Evolutionary conservation across 345 rosid species (phyloP).

Genomic region (Ceriops tagal): DNA sequence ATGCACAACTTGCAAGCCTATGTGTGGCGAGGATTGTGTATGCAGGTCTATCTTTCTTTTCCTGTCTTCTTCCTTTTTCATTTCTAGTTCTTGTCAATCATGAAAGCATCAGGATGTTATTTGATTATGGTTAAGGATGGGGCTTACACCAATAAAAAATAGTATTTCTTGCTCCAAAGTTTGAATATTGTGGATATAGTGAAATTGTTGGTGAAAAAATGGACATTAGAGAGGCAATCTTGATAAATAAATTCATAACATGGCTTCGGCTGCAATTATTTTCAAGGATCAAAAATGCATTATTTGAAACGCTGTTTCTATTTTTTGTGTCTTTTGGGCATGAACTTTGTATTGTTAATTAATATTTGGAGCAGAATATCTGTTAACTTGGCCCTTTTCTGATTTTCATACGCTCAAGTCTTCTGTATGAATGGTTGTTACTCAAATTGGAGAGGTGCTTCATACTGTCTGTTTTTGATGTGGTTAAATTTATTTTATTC

Average conservation of each 20-base stretch:
- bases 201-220: not conserved
- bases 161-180: not conserved
- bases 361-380: not conserved
- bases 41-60: conserved; percentile 58
- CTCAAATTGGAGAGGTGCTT: not conserved
- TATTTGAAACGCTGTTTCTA: not conserved
- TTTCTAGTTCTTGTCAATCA: not conserved
- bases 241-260: not conserved
- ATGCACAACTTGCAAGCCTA: conserved; percentile 72
- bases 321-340: not conserved
- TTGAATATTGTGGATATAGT: not conserved
- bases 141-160: no score
- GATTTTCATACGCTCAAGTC: no score
- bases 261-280: not conserved
- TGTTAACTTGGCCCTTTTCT: not conserved
- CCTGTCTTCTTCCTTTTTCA: not conserved
- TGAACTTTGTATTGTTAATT: not conserved
- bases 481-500: not conserved
- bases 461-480: not conserved
- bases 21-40: conserved; percentile 72
- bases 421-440: not conserved
- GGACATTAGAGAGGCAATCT: not conserved
- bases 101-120: no score
- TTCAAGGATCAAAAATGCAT: not conserved
- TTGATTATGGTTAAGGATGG: no score